A percentile compares a stretch with the other conserved stretches of the same genome.
Evolutionary conservation across 306 rosid genomes (phyloP).

Genomic region (Cicer bijugum): DNA sequence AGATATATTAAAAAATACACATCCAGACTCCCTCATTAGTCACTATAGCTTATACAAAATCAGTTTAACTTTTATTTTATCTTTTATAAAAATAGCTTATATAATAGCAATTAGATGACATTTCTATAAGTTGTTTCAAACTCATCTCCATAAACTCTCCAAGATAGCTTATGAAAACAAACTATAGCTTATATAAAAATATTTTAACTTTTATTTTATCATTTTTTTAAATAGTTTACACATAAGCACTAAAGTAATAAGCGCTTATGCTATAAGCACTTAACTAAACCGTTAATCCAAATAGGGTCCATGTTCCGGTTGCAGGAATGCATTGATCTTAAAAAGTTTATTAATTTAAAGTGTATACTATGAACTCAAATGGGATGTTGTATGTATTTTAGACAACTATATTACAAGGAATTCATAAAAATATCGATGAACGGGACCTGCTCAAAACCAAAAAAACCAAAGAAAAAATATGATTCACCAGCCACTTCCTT

Average conservation of each 20-base stretch:
- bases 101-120: too few relatives aligned
- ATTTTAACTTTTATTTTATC: too few relatives aligned
- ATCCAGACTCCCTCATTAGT: background rate
- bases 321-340: background rate
- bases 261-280: too few relatives aligned
- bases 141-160: too few relatives aligned
- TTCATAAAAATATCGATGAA: conserved; percentile 5
- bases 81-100: too few relatives aligned
- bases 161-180: too few relatives aligned
- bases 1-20: background rate
- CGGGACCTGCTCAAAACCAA: conserved; percentile 17
- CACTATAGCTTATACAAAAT: background rate
- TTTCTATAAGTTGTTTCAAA: too few relatives aligned
- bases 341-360: background rate
- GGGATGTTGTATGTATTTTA: background rate
- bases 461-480: conserved; percentile 13
- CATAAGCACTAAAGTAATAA: too few relatives aligned
- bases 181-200: too few relatives aligned
- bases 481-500: conserved; percentile 1
- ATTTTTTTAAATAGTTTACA: too few relatives aligned
- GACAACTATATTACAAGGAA: conserved; percentile 1
- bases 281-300: too few relatives aligned
- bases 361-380: background rate
- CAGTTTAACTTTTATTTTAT: too few relatives aligned
- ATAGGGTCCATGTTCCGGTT: background rate